Percentiles rank a stretch among this genome's conserved stretches.
Evolutionary conservation across 2,329 filamentous ascomycete species (phyloP).

Genomic region (Thermochaetoides dissita): DNA sequence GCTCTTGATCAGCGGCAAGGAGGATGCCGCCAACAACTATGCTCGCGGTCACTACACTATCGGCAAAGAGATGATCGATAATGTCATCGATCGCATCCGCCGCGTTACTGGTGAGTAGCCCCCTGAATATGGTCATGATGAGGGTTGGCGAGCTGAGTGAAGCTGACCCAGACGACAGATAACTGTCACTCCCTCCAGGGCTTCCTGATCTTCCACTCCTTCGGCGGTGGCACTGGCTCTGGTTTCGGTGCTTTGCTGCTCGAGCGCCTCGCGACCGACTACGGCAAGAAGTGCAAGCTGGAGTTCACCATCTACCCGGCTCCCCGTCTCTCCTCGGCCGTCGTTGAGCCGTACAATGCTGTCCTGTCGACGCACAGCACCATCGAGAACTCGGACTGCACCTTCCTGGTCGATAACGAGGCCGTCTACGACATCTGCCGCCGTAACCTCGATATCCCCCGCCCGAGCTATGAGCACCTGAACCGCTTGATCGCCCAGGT

Average conservation of each 20-base stretch:
- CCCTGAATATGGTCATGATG: no score
- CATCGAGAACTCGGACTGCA: slow-evolving; percentile 65
- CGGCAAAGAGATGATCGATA: slow-evolving; percentile 63
- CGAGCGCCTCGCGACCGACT: slow-evolving; percentile 59
- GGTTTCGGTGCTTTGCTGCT: slow-evolving; percentile 59
- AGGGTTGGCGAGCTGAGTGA: neutral
- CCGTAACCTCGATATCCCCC: slow-evolving; percentile 55
- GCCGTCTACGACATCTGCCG: slow-evolving; percentile 64
- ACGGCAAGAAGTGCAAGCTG: slow-evolving; percentile 65
- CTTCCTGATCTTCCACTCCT: slow-evolving; percentile 63
- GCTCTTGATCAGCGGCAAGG: slow-evolving; percentile 59
- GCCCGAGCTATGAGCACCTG: slow-evolving; percentile 56
- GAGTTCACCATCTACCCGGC: slow-evolving; percentile 62
- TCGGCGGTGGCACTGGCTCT: slow-evolving; percentile 58
- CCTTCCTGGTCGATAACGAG: slow-evolving; percentile 65
- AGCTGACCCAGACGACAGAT: slow-evolving; percentile 29
- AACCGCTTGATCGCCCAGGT: slow-evolving; percentile 63
- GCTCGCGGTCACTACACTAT: slow-evolving; percentile 65
- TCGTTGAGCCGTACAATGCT: slow-evolving; percentile 63
- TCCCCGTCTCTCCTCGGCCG: slow-evolving; percentile 54
- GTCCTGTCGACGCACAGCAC: slow-evolving; percentile 62
- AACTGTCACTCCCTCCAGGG: slow-evolving; percentile 61
- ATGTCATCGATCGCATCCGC: slow-evolving; percentile 54
- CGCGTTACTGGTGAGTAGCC: slow-evolving; percentile 44
- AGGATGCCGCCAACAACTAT: slow-evolving; percentile 67